These are phyloP conservation scores for Paradendryphiella salina DNA, from an alignment of 2,329 filamentous ascomycete genomes.

Conservation along the genomic window DNA sequence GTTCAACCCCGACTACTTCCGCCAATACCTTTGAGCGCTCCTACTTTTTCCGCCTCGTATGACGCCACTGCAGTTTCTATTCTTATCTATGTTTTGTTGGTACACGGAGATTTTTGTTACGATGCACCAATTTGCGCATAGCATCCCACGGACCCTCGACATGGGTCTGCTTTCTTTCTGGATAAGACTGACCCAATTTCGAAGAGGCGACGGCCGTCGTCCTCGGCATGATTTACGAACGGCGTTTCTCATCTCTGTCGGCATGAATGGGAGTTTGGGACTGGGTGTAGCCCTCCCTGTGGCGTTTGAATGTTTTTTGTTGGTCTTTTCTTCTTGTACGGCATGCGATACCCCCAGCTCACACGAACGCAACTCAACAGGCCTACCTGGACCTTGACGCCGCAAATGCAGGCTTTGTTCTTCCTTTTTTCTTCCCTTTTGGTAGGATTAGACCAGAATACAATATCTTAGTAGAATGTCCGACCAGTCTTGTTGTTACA, in stretches of 20 bases:
- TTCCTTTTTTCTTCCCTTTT: neutral
- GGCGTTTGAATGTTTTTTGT: slow-evolving; percentile 20
- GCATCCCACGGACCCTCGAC: slow-evolving; percentile 27
- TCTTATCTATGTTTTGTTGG: neutral
- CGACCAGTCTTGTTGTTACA: neutral
- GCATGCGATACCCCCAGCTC: slow-evolving; percentile 20
- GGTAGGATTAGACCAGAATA: slow-evolving; percentile 20
- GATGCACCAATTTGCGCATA: slow-evolving; percentile 33
- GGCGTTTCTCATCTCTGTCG: slow-evolving; percentile 30
- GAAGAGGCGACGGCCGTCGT: slow-evolving; percentile 17
- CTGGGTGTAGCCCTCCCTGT: slow-evolving; percentile 11
- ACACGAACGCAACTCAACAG: slow-evolving; percentile 15
- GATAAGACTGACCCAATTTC: slow-evolving; percentile 29
- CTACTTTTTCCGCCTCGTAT: neutral
- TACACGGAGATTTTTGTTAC: slow-evolving; percentile 2
- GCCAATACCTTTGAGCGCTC: slow-evolving; percentile 47
- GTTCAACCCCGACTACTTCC: slow-evolving; percentile 64
- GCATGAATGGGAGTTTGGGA: slow-evolving; percentile 28
- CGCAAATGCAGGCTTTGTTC: slow-evolving; percentile 14
- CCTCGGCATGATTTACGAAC: slow-evolving; percentile 34
- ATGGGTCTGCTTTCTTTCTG: slow-evolving; percentile 15
- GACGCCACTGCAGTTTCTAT: neutral
- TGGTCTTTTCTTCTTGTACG: slow-evolving; percentile 2
- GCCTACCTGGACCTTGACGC: slow-evolving; percentile 14
- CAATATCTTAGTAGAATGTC: neutral